A percentile compares a stretch with the other conserved stretches of the same genome.
Evolutionary conservation across 2,329 filamentous ascomycete genomes (phyloP).

Genomic region (Neopestalotiopsis sp.): DNA sequence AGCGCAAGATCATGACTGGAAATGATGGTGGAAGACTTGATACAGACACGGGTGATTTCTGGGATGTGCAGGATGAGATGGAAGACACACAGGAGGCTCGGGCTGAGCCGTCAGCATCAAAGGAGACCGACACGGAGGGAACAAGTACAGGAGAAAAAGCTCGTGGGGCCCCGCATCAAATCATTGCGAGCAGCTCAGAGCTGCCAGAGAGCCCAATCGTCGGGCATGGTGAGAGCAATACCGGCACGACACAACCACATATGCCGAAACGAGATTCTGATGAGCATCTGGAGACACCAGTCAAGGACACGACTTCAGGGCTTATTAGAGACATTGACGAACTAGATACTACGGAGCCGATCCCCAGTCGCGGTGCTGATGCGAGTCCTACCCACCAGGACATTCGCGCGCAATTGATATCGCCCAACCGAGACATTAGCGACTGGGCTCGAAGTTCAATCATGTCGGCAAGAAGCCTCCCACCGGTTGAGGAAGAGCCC

Average conservation of each 20-base stretch:
- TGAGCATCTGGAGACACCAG: slow-evolving; percentile 21
- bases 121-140: background rate
- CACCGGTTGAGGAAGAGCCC: slow-evolving; percentile 58
- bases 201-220: slow-evolving; percentile 22
- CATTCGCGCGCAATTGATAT: background rate
- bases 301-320: slow-evolving; percentile 21
- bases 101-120: background rate
- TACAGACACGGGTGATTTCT: slow-evolving; percentile 28
- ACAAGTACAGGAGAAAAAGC: slow-evolving; percentile 21
- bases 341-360: slow-evolving; percentile 34
- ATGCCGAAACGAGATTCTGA: too few species aligned
- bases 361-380: slow-evolving; percentile 13
- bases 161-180: slow-evolving; percentile 17
- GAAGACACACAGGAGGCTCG: slow-evolving; percentile 20
- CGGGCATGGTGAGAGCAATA: slow-evolving; percentile 15
- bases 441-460: slow-evolving; percentile 49
- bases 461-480: slow-evolving; percentile 45
- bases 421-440: slow-evolving; percentile 32
- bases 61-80: slow-evolving; percentile 25
- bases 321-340: slow-evolving; percentile 34
- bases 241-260: background rate
- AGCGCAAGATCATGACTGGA: slow-evolving; percentile 40
- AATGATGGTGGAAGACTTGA: slow-evolving; percentile 31
- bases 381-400: background rate
- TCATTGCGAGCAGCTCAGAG: slow-evolving; percentile 18